phyloP scores from a whole-genome alignment of 1,139 yeast genomes.

The Candida pseudocylindracea region DNA sequence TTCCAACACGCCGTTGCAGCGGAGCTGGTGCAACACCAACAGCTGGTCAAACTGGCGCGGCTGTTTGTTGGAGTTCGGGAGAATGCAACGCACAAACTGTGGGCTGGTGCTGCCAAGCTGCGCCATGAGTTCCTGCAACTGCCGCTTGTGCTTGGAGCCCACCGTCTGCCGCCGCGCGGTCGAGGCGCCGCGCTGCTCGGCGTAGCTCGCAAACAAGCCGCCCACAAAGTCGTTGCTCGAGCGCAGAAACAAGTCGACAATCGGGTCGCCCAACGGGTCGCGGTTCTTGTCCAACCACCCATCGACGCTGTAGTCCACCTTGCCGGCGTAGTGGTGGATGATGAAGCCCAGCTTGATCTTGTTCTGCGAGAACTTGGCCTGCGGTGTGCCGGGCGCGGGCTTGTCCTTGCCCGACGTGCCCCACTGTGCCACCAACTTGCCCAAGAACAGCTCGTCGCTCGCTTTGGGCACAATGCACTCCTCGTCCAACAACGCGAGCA shows the following conservation, averaged over 20 bases:
- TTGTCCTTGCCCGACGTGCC: conserved; percentile 21
- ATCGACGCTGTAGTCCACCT: conserved; percentile 76
- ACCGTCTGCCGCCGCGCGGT: conserved; percentile 45
- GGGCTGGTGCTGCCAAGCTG: conserved; percentile 75
- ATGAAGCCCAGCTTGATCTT: conserved; percentile 51
- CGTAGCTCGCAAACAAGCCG: conserved; percentile 7
- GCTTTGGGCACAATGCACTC: conserved; percentile 92
- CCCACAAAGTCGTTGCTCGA: conserved; percentile 32
- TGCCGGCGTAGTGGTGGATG: conserved; percentile 85
- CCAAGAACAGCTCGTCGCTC: conserved; percentile 63
- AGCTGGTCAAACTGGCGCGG: conserved; percentile 53
- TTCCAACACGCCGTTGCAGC: conserved; percentile 95
- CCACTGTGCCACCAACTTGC: conserved; percentile 50
- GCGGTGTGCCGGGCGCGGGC: too few relatives aligned
- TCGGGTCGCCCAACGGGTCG: conserved; percentile 74
- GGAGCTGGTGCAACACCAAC: conserved; percentile 67
- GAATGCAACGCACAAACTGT: conserved; percentile 88
- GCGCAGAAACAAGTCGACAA: conserved; percentile 29
- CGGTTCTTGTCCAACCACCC: conserved; percentile 92
- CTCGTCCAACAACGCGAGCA: conserved; percentile 79
- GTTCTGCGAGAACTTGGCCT: conserved; percentile 41
- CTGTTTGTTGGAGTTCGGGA: conserved; percentile 64
- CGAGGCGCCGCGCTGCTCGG: conserved; percentile 3
- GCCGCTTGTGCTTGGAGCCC: conserved; percentile 73
- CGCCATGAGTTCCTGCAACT: conserved; percentile 45